Base-by-base conservation (phyloP, 2,329 filamentous ascomycete genomes). In the Fusarium pseudonygamai region DNA sequence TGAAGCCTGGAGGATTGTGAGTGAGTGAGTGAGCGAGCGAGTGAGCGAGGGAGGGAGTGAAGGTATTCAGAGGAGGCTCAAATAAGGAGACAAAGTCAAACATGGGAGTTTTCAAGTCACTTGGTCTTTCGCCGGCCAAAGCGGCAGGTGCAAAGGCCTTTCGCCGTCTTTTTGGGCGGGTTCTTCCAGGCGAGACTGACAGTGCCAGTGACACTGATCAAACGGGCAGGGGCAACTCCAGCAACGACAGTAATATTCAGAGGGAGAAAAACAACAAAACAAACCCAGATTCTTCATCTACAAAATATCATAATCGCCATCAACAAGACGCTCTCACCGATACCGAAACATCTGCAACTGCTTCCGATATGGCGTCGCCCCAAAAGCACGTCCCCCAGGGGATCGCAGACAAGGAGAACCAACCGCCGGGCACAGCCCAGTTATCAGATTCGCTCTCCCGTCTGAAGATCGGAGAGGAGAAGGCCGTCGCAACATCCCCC, bases 321-420 rank as follows among this genome's bases (percentile, higher is more conserved):
- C 39, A 69, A 39, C 28, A 40, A 45, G 11, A 46, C 32, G 16
- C 53, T 42, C 52, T 30, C 30, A 45, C 60, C 18, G 43, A 64
- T 18, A 39, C 64, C n/a, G 37, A 67, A 18, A 39, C 60, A 45
- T 42, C 32, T 47, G 45, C 64, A n/a, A 15, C 57, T 7, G 24
- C 61, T 26, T 39, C 66, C 46, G 60, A 62, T 37, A 80, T 80
- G 79, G 64, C 72, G n/a, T 39, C 72, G 30, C n/a, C 57, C 26
- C 52, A 36, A 34, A 64, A 37, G 32, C 64, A 34, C 37, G 20
- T 37, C 34, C 49, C 39, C 30, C 39, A 43, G 30, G 34, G 50
- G 14, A 67, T 65, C 18, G 43, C 59, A 30, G 69, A 77, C 61
- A 82, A 82, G 67, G 81, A 83, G 70, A 82, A 82, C 45, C 70